Base-by-base conservation (phyloP, 768 basidiomycete genomes). In the Podaxis sp. region DNA sequence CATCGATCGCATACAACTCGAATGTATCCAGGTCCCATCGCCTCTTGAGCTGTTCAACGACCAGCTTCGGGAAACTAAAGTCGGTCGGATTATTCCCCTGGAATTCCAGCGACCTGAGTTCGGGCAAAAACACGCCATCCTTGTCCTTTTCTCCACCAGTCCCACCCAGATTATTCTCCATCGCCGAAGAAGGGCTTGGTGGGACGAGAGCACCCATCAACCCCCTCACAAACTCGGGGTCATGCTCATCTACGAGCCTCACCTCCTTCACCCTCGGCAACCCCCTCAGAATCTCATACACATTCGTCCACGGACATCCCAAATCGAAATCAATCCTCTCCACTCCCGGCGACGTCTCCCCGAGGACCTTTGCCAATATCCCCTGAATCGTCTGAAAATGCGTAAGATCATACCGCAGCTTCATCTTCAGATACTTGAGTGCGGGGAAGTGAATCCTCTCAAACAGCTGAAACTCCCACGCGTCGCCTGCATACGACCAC, bases 401-500 rank as follows among this genome's bases (percentile, higher is more conserved):
- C 52, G 40, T 22, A 24, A 61, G 41, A 54, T 61, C 59, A 46
- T 61, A 61, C 40, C 59, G 24, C 2, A 61, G 19, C n/a, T 55
- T 61, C 40, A 61, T 33, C 41, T 61, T 61, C 8, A 61, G 47
- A n/a, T 27, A 3, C n/a, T 24, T 61, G 41, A 61, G 22, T 9
- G 15, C 40, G 0, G 59, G 59, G n/a, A 61, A 61, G 5, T 29
- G 27, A 1, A 61, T 61, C 52, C 53, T 41, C 40, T 61, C 52
- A 22, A 61, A 61, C 25, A 61, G 19, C 29, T 54, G 59, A 33
- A 61, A 61, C 22, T 61, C 59, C 59, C 59, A 61, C 3, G 59
- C 59, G 11, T 61, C 59, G 2, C 59, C 59, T 4, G 59, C 59
- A 25, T 61, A 61, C 6, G 59, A 61, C 59, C 59, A 61, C 27